Conservation (phyloP, 345 rosid species). For the Syzygium aqueum region DNA sequence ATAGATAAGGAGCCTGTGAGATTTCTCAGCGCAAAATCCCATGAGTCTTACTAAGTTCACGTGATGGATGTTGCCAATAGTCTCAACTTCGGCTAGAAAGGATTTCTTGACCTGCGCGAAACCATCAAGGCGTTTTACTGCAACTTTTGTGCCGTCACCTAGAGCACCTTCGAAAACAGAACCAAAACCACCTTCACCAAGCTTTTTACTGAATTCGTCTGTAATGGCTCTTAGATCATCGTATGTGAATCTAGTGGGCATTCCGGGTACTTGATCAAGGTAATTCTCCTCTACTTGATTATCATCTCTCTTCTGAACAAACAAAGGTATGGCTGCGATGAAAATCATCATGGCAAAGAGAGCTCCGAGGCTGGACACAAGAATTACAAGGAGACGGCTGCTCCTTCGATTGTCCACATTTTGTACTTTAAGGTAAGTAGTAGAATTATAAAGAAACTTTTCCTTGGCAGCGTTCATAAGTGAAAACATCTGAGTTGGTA, state of each 20-base stretch:
- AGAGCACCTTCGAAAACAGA: not conserved
- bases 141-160: not conserved
- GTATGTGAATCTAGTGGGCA: not conserved
- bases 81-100: not conserved
- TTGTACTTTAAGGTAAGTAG: not conserved
- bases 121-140: not conserved
- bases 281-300: not conserved
- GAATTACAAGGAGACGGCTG: not conserved
- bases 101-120: not conserved
- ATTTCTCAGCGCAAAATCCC: not conserved
- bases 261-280: not conserved
- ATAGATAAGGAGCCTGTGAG: not conserved
- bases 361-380: not conserved
- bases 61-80: not conserved
- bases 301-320: not conserved
- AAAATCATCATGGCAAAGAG: not conserved
- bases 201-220: not conserved
- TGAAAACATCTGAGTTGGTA: not conserved
- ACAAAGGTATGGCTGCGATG: not conserved
- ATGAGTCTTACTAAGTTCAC: not conserved
- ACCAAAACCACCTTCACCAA: not conserved
- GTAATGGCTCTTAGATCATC: not conserved
- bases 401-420: not conserved
- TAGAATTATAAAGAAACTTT: not conserved
- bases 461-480: rapidly evolving